Conservation (phyloP, 768 basidiomycete genomes). For the Galerina marginata region DNA sequence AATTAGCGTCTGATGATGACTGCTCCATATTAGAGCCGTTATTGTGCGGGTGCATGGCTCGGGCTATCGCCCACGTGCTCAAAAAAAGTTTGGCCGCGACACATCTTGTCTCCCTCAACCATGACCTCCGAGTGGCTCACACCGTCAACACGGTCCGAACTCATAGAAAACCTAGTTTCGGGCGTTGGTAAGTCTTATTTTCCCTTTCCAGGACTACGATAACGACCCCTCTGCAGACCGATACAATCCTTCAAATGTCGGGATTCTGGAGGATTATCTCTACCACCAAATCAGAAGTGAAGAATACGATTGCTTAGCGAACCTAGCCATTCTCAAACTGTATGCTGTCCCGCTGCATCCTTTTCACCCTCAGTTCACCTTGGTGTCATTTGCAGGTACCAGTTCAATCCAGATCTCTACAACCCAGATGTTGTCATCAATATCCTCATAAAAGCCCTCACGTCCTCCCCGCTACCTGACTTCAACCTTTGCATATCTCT, state of each 20-base stretch:
- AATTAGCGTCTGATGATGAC: slow-evolving; percentile 46
- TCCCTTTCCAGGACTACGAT: slow-evolving; percentile 6
- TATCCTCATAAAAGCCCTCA: slow-evolving; percentile 91
- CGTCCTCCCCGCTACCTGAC: slow-evolving; percentile 86
- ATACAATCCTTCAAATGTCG: slow-evolving; percentile 94
- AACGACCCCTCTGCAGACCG: slow-evolving; percentile 64
- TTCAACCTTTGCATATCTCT: slow-evolving; percentile 94
- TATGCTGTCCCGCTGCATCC: slow-evolving; percentile 37
- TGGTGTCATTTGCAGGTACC: slow-evolving; percentile 63
- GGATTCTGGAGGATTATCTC: slow-evolving; percentile 95
- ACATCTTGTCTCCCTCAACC: slow-evolving; percentile 12
- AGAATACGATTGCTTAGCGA: slow-evolving; percentile 94
- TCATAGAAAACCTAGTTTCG: slow-evolving; percentile 90
- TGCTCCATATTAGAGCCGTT: neutral
- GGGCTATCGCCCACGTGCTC: slow-evolving; percentile 28
- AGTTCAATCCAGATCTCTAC: slow-evolving; percentile 93
- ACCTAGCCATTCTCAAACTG: slow-evolving; percentile 94
- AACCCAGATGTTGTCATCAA: slow-evolving; percentile 94
- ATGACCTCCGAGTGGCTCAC: slow-evolving; percentile 73
- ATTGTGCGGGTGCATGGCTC: neutral
- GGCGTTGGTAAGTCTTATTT: slow-evolving; percentile 72
- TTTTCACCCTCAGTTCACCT: neutral
- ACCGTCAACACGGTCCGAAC: slow-evolving; percentile 80
- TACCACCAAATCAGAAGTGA: slow-evolving; percentile 91
- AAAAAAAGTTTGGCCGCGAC: slow-evolving; percentile 33